These are phyloP conservation scores for Mycena olivaceomarginata DNA, from an alignment of 768 basidiomycete species.

Conservation along the genomic window DNA sequence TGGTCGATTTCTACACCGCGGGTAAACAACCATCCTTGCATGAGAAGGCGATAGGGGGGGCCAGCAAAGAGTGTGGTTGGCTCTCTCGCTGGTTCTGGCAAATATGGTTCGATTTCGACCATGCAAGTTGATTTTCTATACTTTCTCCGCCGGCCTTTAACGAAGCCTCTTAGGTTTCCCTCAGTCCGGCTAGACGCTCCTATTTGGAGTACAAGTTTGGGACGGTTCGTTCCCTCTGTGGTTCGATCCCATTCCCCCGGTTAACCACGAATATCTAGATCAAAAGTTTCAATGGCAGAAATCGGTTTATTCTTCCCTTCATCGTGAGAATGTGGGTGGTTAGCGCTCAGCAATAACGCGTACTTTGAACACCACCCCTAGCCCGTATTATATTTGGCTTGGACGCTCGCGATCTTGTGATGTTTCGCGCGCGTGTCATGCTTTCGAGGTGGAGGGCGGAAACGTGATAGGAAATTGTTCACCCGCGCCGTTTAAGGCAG, in stretches of 20 bases:
- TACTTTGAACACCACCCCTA: slow-evolving; percentile 44
- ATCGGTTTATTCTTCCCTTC: slow-evolving; percentile 80
- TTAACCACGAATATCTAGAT: slow-evolving; percentile 55
- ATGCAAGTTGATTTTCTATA: slow-evolving; percentile 54
- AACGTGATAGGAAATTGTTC: slow-evolving; percentile 74
- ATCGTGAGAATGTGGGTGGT: slow-evolving; percentile 74
- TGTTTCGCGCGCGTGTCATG: slow-evolving; percentile 71
- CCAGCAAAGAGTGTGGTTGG: slow-evolving; percentile 78
- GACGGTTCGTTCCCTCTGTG: slow-evolving; percentile 62
- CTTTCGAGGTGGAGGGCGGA: slow-evolving; percentile 79
- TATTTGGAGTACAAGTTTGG: slow-evolving; percentile 90
- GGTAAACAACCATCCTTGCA: slow-evolving; percentile 73
- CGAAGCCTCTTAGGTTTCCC: slow-evolving; percentile 58
- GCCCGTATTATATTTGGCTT: slow-evolving; percentile 86
- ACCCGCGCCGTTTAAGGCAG: slow-evolving; percentile 56
- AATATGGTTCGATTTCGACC: slow-evolving; percentile 79
- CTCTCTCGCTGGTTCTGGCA: slow-evolving; percentile 88
- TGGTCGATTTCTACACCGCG: slow-evolving; percentile 80
- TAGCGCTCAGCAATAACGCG: not conserved
- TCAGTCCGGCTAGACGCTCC: slow-evolving; percentile 75
- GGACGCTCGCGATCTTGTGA: slow-evolving; percentile 80
- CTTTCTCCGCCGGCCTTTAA: slow-evolving; percentile 15
- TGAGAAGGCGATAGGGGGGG: slow-evolving; percentile 78
- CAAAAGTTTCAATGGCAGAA: slow-evolving; percentile 84
- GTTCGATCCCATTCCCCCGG: not conserved